Evolutionary conservation across 1,139 yeast species (phyloP), one percentile per base, ranked within the genome.

Genomic region (Petasospora fabianii): DNA sequence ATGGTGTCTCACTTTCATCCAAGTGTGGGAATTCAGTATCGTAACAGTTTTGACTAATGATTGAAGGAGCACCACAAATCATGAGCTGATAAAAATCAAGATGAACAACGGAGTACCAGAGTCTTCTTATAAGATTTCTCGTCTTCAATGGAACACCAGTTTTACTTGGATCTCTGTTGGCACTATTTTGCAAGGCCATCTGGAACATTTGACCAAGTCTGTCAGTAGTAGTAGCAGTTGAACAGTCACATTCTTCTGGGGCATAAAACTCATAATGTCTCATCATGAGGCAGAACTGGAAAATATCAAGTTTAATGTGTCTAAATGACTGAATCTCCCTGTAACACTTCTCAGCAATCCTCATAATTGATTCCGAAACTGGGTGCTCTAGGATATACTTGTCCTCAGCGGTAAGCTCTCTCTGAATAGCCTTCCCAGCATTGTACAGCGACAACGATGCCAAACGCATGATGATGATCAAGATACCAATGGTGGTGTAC

Each of bases 211-310:
- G 42, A 3, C 57, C 57, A 24, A 53, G 29, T 11, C 41, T 27
- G 10, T 47, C 47, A 1, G 49, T 27, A 4, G 41, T 36, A 1
- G 47, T 43, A 8, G 45, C 34, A 8, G 42, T 40, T 11, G 41
- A 30, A 35, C 57, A 53, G 27, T 48, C 51, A 39, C 48, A 38
- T 13, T 52, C 55, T 34, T 54, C 58, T 2, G 54, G 56, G 2
- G 52, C 43, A 13, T 33, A 34, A 6, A 41, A 33, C 14, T 36
- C 43, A 30, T 47, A 54, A 20, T 39, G 42, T 17, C 42, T 34
- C 19, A 34, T 38, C 35, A 53, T 28, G 15, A 50, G 13, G 7
- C 34, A 32, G 24, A 54, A 47, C 24, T 53, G 58, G 34, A 51
- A 50, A 3, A 45, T 35, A 5, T 39, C 45, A 3, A 51, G n/a